Base-by-base conservation (phyloP, 2,329 filamentous ascomycete genomes). In the Aureobasidium namibiae region DNA sequence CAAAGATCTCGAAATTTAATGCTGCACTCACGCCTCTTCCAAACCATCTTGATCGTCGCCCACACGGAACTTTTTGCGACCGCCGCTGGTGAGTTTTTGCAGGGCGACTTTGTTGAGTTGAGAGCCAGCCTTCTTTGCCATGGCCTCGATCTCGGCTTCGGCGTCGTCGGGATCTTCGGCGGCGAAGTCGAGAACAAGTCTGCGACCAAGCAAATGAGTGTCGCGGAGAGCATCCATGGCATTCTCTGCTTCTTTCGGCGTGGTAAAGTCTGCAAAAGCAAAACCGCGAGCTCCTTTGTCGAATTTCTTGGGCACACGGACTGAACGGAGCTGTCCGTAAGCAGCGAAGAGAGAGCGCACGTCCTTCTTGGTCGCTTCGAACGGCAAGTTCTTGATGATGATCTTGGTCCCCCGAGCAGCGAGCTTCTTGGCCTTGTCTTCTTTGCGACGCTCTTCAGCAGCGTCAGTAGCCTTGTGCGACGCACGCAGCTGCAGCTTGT, bases 341-440 rank as follows among this genome's bases (percentile, higher is more conserved):
- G 90, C 86, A 62, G 89, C 85, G 71, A 97, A 92, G 42, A 97
- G 80, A 57, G 87, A 80, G 63, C 90, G 84, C 61, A 99, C 82
- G 71, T 99, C 94, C 73, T 95, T 94, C 78, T 96, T 96, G 57
- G 86, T 88, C 50, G 89, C 88, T 77, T 97, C 90, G 77, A 99
- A 99, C 21, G 94, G 92, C 74, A 99, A 77, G 78, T 99, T 99
- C 80, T 97, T 99, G 78, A 99, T 88, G 74, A 97, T 87, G 69
- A 99, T 88, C 81, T 97, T 97, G 49, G 92, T 96, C 65, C 85
- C 83, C 70, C 86, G 84, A 16, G 82, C 82, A 24, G 89, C 85
- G 53, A 83, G 76, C 74, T 92, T 95, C 80, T 91, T 95, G 53
- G 87, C 85, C 64, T 82, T 84, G 69, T 97, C 91, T 65, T 92